Evolutionary conservation across 2,329 filamentous ascomycete species (phyloP), one percentile per base, ranked within the genome.

Genomic region (Calcarisporium arbuscula): DNA sequence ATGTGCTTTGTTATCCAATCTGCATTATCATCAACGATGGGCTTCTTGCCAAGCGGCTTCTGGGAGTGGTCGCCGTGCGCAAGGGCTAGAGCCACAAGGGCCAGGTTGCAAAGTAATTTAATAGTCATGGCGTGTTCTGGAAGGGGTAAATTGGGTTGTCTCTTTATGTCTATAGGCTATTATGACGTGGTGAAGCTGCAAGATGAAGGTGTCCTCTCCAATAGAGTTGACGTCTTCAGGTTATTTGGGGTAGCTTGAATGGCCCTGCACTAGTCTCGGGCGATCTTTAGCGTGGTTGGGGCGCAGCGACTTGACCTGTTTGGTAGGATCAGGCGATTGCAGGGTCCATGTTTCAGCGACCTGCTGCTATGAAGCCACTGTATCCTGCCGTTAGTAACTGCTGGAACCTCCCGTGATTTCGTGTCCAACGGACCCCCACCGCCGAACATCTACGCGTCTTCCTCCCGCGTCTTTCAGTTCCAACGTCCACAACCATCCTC

Each of bases 1-100:
- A 82, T 82, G 53, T 82, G 77, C 48, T 69, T 74, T 28, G 72
- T 72, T 61, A 80, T 79, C 77, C 77, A 82, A 50, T 72, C 64
- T 26, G 77, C 72, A 39, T 77, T 60, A 4, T 68, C 61, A 45
- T 61, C 58, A 11, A 80, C 67, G 18, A 68, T 54, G 17, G 76
- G 77, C 54, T 73, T 74, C 28, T 41, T 36, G 10, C 30, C 28
- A n/a, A n/a, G n/a, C n/a, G n/a, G n/a, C n/a, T n/a, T n/a, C 46
- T 57, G 53, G 11, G 50, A 45, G 40, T 76, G 68, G 46, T 64
- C 60, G 47, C 74, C 75, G 53, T 80, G 76, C 15, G 70, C 74
- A 38, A 65, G 43, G 26, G 55, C 68, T 17, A 58, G 45, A 40
- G 62, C 57, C 30, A 61, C 57, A 29, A 76, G 50, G 35, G 60